Conservation (phyloP, 352 stramenopile species). For the Globisporangium cylindrosporum region DNA sequence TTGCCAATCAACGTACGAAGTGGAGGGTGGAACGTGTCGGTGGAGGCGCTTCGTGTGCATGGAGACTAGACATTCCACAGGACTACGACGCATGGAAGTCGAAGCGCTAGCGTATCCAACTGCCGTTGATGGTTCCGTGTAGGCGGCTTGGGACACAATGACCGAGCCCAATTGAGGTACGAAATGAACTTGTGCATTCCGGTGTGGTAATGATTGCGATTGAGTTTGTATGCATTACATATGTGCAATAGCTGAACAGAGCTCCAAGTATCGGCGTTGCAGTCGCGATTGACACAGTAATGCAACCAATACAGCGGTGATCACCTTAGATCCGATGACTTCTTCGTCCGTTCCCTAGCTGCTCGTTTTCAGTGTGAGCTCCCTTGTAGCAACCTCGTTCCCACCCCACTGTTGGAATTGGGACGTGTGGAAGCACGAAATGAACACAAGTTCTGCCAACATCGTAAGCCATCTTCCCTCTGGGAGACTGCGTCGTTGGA, state of each 20-base stretch:
- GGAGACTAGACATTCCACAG: not conserved
- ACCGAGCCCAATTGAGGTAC: too few species aligned
- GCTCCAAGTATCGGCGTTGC: too few species aligned
- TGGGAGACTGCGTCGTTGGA: not conserved
- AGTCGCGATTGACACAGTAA: too few species aligned
- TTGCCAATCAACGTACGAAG: not conserved
- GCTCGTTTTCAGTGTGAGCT: not conserved
- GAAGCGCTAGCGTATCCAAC: not conserved
- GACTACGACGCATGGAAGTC: not conserved
- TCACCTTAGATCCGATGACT: too few species aligned
- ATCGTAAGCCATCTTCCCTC: not conserved
- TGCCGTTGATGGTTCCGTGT: too few species aligned
- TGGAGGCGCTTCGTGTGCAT: not conserved
- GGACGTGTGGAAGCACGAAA: not conserved
- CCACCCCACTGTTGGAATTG: not conserved
- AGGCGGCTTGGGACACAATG: too few species aligned
- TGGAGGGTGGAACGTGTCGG: not conserved
- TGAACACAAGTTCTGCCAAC: not conserved
- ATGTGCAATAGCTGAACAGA: too few species aligned
- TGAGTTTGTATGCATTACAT: too few species aligned
- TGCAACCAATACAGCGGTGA: too few species aligned
- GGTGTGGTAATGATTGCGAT: too few species aligned
- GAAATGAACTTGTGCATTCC: too few species aligned
- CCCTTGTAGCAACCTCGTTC: not conserved
- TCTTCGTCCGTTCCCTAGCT: too few species aligned